Conservation (phyloP, 2,329 filamentous ascomycete genomes). For the Mycogone perniciosa region DNA sequence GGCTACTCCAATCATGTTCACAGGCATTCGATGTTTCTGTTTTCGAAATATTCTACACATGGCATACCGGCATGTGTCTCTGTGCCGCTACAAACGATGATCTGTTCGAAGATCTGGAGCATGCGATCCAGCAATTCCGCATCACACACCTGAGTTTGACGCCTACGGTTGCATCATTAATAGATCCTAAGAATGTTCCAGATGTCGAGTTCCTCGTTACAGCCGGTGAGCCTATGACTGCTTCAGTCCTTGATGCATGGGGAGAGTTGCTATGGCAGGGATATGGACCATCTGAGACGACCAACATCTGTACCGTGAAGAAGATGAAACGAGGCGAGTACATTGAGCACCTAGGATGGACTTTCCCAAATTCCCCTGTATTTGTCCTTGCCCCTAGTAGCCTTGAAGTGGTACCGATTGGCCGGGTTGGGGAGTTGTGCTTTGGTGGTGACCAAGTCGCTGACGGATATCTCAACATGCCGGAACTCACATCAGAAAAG, state of each 20-base stretch:
- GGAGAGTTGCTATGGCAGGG: slow-evolving; percentile 65
- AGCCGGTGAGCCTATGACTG: slow-evolving; percentile 73
- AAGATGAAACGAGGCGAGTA: slow-evolving; percentile 51
- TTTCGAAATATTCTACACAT: slow-evolving; percentile 85
- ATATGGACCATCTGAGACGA: slow-evolving; percentile 81
- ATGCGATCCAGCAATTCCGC: slow-evolving; percentile 53
- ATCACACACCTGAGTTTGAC: slow-evolving; percentile 82
- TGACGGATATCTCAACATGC: slow-evolving; percentile 64
- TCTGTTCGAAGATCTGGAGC: slow-evolving; percentile 66
- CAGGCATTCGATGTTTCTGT: slow-evolving; percentile 84
- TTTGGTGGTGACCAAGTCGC: slow-evolving; percentile 81
- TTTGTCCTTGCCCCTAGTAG: slow-evolving; percentile 50
- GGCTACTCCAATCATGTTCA: slow-evolving; percentile 76
- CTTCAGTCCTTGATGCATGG: slow-evolving; percentile 66
- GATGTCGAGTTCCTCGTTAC: slow-evolving; percentile 70
- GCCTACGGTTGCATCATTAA: slow-evolving; percentile 73
- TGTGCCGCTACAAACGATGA: slow-evolving; percentile 70
- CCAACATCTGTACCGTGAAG: slow-evolving; percentile 78
- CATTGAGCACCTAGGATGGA: slow-evolving; percentile 69
- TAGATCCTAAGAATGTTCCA: slow-evolving; percentile 63
- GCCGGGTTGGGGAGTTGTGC: slow-evolving; percentile 75
- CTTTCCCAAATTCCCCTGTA: slow-evolving; percentile 69
- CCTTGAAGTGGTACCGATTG: slow-evolving; percentile 54
- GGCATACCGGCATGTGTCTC: slow-evolving; percentile 70
- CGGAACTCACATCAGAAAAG: slow-evolving; percentile 55